Conservation (phyloP, 495 filamentous ascomycete species). For the Aspergillus avenaceus region DNA sequence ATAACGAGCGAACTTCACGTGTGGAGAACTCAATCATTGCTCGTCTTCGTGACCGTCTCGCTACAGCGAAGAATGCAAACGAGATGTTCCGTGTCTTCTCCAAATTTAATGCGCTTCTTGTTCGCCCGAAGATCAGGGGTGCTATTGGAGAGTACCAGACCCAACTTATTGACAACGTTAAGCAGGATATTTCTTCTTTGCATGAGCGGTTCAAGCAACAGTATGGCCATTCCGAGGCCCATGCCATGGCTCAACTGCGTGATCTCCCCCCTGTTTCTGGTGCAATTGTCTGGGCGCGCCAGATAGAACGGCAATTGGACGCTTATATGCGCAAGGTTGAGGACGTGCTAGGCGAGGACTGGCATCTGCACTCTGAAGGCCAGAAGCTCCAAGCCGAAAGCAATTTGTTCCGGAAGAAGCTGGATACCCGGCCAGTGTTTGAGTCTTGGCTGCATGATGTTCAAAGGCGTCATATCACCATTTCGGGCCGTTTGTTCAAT, state of each 20-base stretch:
- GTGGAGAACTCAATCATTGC: conserved; percentile 99
- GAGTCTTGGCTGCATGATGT: conserved; percentile 94
- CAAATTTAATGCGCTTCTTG: conserved; percentile 98
- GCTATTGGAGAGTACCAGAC: conserved; percentile 97
- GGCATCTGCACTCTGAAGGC: conserved; percentile 89
- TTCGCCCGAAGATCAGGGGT: conserved; percentile 93
- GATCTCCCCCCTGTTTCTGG: conserved; percentile 94
- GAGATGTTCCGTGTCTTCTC: conserved; percentile 99
- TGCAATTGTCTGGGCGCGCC: conserved; percentile 92
- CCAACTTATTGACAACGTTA: conserved; percentile 94
- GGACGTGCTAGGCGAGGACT: conserved; percentile 88
- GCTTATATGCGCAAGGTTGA: conserved; percentile 98
- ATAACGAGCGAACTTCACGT: conserved; percentile 92
- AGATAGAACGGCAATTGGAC: conserved; percentile 92
- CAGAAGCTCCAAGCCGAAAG: conserved; percentile 89
- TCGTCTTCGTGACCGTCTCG: conserved; percentile 84
- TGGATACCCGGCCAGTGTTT: conserved; percentile 89
- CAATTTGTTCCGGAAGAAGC: conserved; percentile 87
- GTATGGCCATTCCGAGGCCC: conserved; percentile 95
- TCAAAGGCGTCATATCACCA: conserved; percentile 77
- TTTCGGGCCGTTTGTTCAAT: conserved; percentile 85
- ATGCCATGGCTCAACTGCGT: conserved; percentile 93
- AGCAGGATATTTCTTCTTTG: conserved; percentile 84
- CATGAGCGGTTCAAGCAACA: conserved; percentile 98
- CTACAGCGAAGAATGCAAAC: conserved; percentile 91